Evolutionary conservation across 2,329 filamentous ascomycete species (phyloP), one percentile per base, ranked within the genome.

Genomic region (Magnaporthiopsis rhizophila): DNA sequence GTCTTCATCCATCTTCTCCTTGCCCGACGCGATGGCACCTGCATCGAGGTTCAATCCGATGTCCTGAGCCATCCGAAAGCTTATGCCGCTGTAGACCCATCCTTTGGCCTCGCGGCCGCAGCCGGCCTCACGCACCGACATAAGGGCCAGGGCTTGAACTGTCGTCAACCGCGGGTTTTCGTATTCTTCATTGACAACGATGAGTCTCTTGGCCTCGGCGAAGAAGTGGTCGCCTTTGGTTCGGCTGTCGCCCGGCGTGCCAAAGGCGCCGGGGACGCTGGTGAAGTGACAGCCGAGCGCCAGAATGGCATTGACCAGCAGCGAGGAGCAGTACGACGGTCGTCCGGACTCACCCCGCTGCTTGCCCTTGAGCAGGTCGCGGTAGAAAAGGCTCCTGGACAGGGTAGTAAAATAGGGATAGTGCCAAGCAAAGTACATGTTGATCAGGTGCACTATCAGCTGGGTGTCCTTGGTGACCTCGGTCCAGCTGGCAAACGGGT

Each of bases 71-170:
- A 99, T 98, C 59, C 95, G 89, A 74, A 99, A 98, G 71, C 91
- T 95, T 91, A 99, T 97, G 62, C 95, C 94, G 71, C 92, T 97
- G 75, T 98, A 98, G 3, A 97, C 92, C 95, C 95, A 99, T 1
- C 95, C 95, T 75, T 95, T 96, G 56, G 92, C 92, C 77, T 98
- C 95, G 58, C 94, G 85, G 0, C 91, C 94, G 74, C 94, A 98
- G 0, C 95, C 95, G 3, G 94, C 95, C 78, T 99, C 95, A 66
- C 95, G 84, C 0, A 98, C 94, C 9, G 93, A 97, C 93, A 99
- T 97, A 67, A 98, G 80, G 0, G 92, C 93, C 64, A 98, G 79
- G 0, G 95, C 95, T 77, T 99, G 95, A 0, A 98, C 92, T 0
- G 93, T 98, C 7, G 92, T 90, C 64, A 98, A 80, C 62, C 87